phyloP scores from a whole-genome alignment of 2,329 filamentous ascomycete genomes.

The Cercospora janseana region DNA sequence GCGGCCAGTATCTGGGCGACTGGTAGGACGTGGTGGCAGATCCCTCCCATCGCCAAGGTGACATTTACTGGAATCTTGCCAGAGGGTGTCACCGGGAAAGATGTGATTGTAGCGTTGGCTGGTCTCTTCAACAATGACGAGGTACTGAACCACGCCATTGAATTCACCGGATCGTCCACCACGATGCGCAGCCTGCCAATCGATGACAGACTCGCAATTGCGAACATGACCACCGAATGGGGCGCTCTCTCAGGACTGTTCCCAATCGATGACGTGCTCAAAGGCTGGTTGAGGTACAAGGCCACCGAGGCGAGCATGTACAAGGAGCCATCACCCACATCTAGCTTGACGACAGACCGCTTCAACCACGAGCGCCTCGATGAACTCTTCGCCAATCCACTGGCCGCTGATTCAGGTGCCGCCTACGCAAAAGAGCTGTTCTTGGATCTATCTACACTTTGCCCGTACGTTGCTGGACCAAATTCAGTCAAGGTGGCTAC shows the following conservation, averaged over 20 bases:
- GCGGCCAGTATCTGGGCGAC: conserved; percentile 85
- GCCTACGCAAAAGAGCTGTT: conserved; percentile 80
- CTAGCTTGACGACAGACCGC: conserved; percentile 52
- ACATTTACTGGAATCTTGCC: conserved; percentile 74
- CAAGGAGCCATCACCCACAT: conserved; percentile 48
- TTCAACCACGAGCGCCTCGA: conserved; percentile 74
- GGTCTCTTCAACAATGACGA: conserved; percentile 83
- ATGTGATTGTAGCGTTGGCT: conserved; percentile 87
- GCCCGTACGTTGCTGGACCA: conserved; percentile 80
- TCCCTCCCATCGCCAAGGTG: conserved; percentile 79
- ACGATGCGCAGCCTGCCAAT: conserved; percentile 71
- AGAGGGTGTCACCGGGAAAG: conserved; percentile 82
- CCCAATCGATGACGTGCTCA: conserved; percentile 71
- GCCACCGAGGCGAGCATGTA: conserved; percentile 69
- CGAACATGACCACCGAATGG: conserved; percentile 83
- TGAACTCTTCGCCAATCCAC: conserved; percentile 63
- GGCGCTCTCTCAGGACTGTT: conserved; percentile 72
- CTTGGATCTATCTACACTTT: conserved; percentile 77
- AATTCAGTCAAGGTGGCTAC: conserved; percentile 89
- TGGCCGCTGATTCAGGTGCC: conserved; percentile 72
- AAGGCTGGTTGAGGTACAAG: conserved; percentile 72
- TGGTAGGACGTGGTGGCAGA: conserved; percentile 80
- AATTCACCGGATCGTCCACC: conserved; percentile 78
- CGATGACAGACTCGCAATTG: conserved; percentile 70
- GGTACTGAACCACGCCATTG: conserved; percentile 86